Evolutionary conservation across 305 asterid species (phyloP), one percentile per base, ranked within the genome.

Genomic region (Fraxinus nigra): DNA sequence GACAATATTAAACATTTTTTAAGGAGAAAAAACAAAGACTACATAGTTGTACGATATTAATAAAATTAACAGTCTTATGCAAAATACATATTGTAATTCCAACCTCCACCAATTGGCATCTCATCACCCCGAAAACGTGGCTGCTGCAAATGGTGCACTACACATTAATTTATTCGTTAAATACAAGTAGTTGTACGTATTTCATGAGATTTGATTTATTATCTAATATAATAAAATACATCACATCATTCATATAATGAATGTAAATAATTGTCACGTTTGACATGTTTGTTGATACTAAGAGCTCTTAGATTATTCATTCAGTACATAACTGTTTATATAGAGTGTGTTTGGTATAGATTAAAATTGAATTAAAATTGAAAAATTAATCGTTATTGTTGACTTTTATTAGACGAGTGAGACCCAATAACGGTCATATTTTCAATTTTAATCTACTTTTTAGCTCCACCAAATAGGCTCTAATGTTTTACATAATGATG

Each of bases 81-180:
- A n/a, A 51, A 16, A 16, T 51, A 16, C 9, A 51, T 1, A 46
- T 46, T 0, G 4, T 16, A 51, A n/a, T 24, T 37, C 77, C 76
- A 67, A 65, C 48, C 77, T 38, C 46, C 65, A 37, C 40, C 20
- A 63, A 63, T 63, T 24, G 16, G 72, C 72, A 7, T 61, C 70
- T 22, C 72, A 63, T 9, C n/a, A 20, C 4, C 7, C 59, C 24
- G 40, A 1, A 75, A 85, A 85, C 87, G 90, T 87, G 90, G 82
- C 76, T 9, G 75, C 86, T 74, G 73, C 86, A 85, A 84, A 63
- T 10, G 30, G 72, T 24, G 16, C 72, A 63, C 14, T 63, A 24
- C 3, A 63, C 70, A 61, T 22, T 22, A 24, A 2, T 61, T 22
- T 20, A 24, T 61, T 61, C 11, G 72, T 61, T 22, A 61, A 11